Evolutionary conservation across 108 stramenopile genomes (phyloP).

Genomic region (Ochromonas danica): DNA sequence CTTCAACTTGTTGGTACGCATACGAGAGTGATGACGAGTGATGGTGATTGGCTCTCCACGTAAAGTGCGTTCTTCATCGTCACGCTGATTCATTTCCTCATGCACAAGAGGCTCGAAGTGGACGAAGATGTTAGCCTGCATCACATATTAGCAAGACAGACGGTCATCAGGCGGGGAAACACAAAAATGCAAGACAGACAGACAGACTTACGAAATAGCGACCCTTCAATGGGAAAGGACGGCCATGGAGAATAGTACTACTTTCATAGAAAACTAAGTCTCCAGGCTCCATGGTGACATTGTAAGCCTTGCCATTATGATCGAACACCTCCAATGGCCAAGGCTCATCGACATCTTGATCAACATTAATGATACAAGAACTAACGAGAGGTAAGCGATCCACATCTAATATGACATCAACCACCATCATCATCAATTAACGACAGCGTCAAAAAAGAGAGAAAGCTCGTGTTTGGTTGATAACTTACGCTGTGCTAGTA

Average conservation of each 20-base stretch:
- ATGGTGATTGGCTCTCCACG: background rate
- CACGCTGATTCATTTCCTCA: constrained; percentile 9
- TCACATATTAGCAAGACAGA: background rate
- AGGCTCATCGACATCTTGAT: constrained; percentile 73
- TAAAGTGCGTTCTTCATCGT: background rate
- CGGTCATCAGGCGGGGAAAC: background rate
- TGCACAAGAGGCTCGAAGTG: constrained; percentile 75
- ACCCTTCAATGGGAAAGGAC: constrained; percentile 81
- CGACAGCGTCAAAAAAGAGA: background rate
- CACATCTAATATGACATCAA: background rate
- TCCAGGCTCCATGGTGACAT: constrained; percentile 88
- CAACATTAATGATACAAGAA: constrained; percentile 64
- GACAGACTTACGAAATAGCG: constrained; percentile 47
- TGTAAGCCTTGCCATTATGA: constrained; percentile 75
- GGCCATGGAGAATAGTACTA: constrained; percentile 80
- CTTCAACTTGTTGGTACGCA: background rate
- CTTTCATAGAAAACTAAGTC: constrained; percentile 86
- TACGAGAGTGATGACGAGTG: background rate
- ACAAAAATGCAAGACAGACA: background rate
- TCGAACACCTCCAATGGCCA: constrained; percentile 87
- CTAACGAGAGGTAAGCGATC: constrained; percentile 30
- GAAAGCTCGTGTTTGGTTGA: background rate
- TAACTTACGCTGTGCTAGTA: constrained; percentile 68
- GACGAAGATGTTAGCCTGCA: constrained; percentile 76
- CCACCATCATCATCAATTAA: background rate